These are phyloP conservation scores for Pelargonium fulgidum DNA, from an alignment of 441 rosid genomes.

Conservation along the genomic window DNA sequence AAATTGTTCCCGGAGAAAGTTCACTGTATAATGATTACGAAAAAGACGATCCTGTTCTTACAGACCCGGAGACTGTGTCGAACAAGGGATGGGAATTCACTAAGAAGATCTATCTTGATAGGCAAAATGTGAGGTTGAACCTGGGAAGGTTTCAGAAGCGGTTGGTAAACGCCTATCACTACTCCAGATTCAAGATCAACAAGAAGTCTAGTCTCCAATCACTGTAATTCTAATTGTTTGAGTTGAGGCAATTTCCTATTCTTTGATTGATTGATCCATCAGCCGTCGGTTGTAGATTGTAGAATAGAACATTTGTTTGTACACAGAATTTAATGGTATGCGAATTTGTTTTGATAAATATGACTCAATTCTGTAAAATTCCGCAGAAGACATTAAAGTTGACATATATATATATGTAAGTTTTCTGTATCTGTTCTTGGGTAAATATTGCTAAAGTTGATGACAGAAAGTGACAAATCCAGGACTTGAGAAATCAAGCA, in stretches of 20 bases:
- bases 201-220: conserved; percentile 1
- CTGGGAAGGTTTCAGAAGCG: conserved; percentile 51
- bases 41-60: conserved; percentile 41
- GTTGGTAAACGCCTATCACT: conserved; percentile 31
- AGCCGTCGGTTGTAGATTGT: conserved; percentile 14
- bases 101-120: conserved; percentile 67
- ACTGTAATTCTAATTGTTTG: conserved; percentile 4
- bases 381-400: too few relatives aligned
- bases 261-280: conserved; percentile 16
- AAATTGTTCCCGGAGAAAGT: conserved; percentile 59
- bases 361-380: too few relatives aligned
- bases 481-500: neutral
- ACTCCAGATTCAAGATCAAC: conserved; percentile 26
- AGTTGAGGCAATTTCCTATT: neutral
- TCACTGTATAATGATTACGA: conserved; percentile 58
- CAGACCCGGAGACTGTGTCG: conserved; percentile 52
- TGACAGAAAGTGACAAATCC: too few relatives aligned
- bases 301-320: neutral
- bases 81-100: conserved; percentile 85
- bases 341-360: conserved; percentile 5
- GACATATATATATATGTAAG: too few relatives aligned
- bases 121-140: conserved; percentile 61
- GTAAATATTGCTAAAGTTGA: too few relatives aligned
- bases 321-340: neutral
- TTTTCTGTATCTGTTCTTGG: too few relatives aligned